Percentiles rank a stretch among this genome's conserved stretches.
These are phyloP conservation scores for Dictyophora rubrovolvata DNA, from an alignment of 768 basidiomycete species.

Conservation along the genomic window DNA sequence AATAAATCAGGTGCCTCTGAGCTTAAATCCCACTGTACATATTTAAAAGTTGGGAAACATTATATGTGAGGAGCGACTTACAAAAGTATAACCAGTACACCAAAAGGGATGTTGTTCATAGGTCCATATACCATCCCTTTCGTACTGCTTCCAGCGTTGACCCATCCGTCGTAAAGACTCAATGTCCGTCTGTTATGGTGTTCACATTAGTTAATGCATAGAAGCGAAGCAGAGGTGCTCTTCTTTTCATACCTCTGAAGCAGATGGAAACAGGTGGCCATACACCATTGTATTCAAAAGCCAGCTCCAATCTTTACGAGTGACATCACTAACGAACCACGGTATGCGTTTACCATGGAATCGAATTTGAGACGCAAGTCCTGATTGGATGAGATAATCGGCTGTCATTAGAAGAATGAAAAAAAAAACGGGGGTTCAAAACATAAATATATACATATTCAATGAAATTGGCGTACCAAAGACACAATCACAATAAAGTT, in stretches of 20 bases:
- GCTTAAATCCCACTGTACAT: slow-evolving; percentile 56
- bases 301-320: slow-evolving; percentile 92
- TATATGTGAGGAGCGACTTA: slow-evolving; percentile 12
- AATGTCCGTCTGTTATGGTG: background rate
- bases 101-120: slow-evolving; percentile 93
- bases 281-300: slow-evolving; percentile 79
- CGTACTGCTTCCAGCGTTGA: slow-evolving; percentile 91
- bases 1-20: slow-evolving; percentile 84
- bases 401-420: slow-evolving; percentile 33
- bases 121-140: slow-evolving; percentile 85
- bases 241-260: background rate
- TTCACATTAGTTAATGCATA: background rate
- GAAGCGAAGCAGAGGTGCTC: background rate
- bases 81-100: slow-evolving; percentile 92
- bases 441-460: background rate
- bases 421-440: background rate
- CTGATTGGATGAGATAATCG: slow-evolving; percentile 88
- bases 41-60: background rate
- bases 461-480: slow-evolving; percentile 45
- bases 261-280: slow-evolving; percentile 30
- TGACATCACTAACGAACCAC: slow-evolving; percentile 93
- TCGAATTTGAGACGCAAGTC: slow-evolving; percentile 70
- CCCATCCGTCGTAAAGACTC: slow-evolving; percentile 47
- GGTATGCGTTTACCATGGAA: slow-evolving; percentile 96
- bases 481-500: slow-evolving; percentile 79